Conservation (phyloP, 2,329 filamentous ascomycete species). For the Falciphora oryzae region DNA sequence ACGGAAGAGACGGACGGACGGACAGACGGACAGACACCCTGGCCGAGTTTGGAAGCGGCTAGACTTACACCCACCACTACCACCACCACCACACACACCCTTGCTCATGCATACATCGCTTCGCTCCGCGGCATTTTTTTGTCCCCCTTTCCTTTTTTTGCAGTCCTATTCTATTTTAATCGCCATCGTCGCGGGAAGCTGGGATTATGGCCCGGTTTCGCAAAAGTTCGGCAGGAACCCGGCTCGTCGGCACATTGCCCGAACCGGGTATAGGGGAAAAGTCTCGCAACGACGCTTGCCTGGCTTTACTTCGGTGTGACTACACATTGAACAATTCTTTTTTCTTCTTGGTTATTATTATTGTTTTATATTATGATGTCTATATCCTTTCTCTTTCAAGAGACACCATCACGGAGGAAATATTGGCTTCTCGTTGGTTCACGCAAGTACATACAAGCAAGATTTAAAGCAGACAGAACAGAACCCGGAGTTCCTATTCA, state of each 20-base stretch:
- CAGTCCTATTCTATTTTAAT: not conserved
- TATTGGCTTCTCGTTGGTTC: not conserved
- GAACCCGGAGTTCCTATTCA: not conserved
- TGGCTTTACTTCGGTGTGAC: no score
- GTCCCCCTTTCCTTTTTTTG: no score
- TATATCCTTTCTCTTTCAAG: not conserved
- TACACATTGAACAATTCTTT: not conserved
- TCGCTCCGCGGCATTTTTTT: not conserved
- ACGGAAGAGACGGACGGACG: no score
- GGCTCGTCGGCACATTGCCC: not conserved
- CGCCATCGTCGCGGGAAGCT: not conserved
- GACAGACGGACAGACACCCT: no score
- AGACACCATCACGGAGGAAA: no score
- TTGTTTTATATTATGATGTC: not conserved
- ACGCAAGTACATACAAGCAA: not conserved
- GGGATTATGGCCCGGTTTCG: not conserved
- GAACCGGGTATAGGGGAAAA: not conserved
- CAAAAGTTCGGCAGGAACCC: not conserved
- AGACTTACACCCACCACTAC: not conserved
- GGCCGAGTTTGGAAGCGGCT: not conserved
- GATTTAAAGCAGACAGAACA: not conserved
- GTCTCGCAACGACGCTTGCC: no score
- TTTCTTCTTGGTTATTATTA: not conserved
- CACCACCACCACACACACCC: no score
- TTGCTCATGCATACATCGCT: not conserved